Percentiles rank a stretch among this genome's conserved stretches.
Evolutionary conservation across 768 basidiomycete species (phyloP).

Genomic region (Boletellus ananas): DNA sequence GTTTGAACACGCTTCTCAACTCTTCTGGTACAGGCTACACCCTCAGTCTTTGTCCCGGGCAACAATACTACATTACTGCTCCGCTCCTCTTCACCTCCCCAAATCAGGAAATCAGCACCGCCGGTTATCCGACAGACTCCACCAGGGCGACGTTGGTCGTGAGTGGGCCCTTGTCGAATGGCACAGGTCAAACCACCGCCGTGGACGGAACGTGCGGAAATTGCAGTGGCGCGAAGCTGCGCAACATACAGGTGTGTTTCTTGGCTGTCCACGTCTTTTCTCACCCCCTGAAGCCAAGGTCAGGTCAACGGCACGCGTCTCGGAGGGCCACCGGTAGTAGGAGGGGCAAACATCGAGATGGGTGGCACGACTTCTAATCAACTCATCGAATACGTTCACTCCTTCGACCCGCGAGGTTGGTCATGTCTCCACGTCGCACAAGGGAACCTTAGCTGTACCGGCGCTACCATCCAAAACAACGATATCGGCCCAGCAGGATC

Average conservation of each 20-base stretch:
- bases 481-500: slow-evolving; percentile 78
- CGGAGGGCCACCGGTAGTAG: slow-evolving; percentile 47
- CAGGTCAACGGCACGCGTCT: slow-evolving; percentile 74
- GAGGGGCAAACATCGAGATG: slow-evolving; percentile 83
- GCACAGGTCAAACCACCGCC: slow-evolving; percentile 68
- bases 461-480: slow-evolving; percentile 69
- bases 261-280: not conserved
- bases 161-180: slow-evolving; percentile 57
- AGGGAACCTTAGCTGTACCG: slow-evolving; percentile 62
- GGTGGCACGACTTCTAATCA: slow-evolving; percentile 72
- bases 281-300: not conserved
- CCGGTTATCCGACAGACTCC: slow-evolving; percentile 67
- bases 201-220: slow-evolving; percentile 60
- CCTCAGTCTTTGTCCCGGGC: slow-evolving; percentile 61
- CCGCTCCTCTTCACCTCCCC: slow-evolving; percentile 64
- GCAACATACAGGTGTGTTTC: slow-evolving; percentile 62
- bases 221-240: slow-evolving; percentile 58
- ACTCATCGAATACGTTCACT: slow-evolving; percentile 71
- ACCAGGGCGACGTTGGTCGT: slow-evolving; percentile 70
- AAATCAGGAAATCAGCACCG: slow-evolving; percentile 78
- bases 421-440: slow-evolving; percentile 76
- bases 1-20: slow-evolving; percentile 61
- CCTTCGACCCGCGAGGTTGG: slow-evolving; percentile 78
- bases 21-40: slow-evolving; percentile 64
- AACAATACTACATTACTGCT: slow-evolving; percentile 59